Percentiles rank a stretch among this genome's conserved stretches.
phyloP scores from a whole-genome alignment of 495 filamentous ascomycete species.

The Astrothelium macrocarpum region DNA sequence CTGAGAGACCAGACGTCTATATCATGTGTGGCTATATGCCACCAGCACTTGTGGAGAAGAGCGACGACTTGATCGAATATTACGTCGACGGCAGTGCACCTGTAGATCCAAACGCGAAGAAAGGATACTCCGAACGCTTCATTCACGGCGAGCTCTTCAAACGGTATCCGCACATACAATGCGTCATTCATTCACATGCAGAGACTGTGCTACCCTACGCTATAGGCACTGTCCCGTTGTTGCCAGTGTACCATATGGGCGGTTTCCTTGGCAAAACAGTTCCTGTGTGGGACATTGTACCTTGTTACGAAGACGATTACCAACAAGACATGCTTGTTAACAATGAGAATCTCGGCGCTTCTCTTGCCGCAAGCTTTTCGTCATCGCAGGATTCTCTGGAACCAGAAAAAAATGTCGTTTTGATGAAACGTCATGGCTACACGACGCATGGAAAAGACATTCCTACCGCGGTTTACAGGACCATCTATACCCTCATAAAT shows the following conservation, averaged over 20 bases:
- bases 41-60: neutral
- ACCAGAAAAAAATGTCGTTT: neutral
- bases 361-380: conserved; percentile 1
- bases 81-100: neutral
- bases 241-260: neutral
- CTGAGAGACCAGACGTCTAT: neutral
- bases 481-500: neutral
- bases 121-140: conserved; percentile 1
- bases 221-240: neutral
- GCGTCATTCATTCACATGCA: neutral
- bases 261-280: neutral
- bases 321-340: conserved; percentile 3
- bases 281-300: neutral
- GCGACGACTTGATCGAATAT: neutral
- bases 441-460: conserved; percentile 1
- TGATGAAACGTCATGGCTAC: conserved; percentile 3
- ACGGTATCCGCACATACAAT: conserved; percentile 9
- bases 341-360: conserved; percentile 1
- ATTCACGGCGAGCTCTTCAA: conserved; percentile 22
- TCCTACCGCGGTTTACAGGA: neutral
- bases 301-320: neutral
- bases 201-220: neutral
- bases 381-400: neutral
- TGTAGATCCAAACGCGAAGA: neutral
- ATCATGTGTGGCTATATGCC: conserved; percentile 5